Conservation (phyloP, 257 asterid genomes). For the Ilex asprella region DNA sequence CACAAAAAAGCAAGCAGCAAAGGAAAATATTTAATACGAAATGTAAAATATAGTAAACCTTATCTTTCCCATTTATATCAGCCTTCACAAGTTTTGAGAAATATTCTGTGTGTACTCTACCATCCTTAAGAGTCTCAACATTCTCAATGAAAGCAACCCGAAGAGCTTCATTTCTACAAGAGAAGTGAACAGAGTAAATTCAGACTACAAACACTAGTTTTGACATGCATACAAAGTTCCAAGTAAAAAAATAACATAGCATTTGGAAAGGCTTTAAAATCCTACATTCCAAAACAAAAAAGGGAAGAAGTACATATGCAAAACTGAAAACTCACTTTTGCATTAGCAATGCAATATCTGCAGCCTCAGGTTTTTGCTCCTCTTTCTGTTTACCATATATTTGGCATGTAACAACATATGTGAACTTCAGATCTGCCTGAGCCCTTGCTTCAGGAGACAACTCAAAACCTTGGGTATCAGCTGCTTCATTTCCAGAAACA, state of each 20-base stretch:
- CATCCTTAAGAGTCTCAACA: slow-evolving; percentile 90
- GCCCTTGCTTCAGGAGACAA: slow-evolving; percentile 98
- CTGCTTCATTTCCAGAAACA: slow-evolving; percentile 30
- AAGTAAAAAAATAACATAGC: too few relatives aligned
- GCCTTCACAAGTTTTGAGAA: slow-evolving; percentile 95
- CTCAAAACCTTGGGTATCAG: slow-evolving; percentile 74
- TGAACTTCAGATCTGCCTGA: slow-evolving; percentile 88
- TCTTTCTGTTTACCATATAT: slow-evolving; percentile 97
- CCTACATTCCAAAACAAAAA: too few relatives aligned
- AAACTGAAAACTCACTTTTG: slow-evolving; percentile 59
- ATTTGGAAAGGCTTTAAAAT: too few relatives aligned
- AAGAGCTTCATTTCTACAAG: slow-evolving; percentile 85
- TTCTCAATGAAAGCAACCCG: slow-evolving; percentile 93
- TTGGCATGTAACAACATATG: slow-evolving; percentile 96
- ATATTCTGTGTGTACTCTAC: slow-evolving; percentile 70
- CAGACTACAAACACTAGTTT: slow-evolving; percentile 1
- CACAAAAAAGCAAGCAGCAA: not conserved
- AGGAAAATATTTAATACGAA: slow-evolving; percentile 2
- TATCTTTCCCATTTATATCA: slow-evolving; percentile 89
- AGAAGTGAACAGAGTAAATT: slow-evolving; percentile 6
- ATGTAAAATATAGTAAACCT: slow-evolving; percentile 35
- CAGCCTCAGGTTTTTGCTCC: slow-evolving; percentile 96
- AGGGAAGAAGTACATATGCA: slow-evolving; percentile 1
- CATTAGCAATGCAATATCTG: slow-evolving; percentile 93
- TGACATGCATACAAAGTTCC: too few relatives aligned